Evolutionary conservation across 331 rosid genomes (phyloP), one percentile per base, ranked within the genome.

Genomic region (Telfairia occidentalis): DNA sequence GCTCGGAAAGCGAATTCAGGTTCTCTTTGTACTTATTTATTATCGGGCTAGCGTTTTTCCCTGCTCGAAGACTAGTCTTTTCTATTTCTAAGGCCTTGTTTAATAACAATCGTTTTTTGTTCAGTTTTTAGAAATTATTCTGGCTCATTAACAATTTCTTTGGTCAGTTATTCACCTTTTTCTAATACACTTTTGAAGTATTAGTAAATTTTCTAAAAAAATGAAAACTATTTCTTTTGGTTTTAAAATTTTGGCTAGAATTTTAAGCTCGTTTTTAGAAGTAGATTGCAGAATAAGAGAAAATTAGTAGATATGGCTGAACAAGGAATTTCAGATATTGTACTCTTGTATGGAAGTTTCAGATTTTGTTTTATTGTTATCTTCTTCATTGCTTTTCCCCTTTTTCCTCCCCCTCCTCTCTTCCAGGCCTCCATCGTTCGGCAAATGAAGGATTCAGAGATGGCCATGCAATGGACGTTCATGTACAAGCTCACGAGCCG

Each of bases 1-100:
- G 89, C 90, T 94, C 7, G 98, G 98, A 81, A 91, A 90, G 82
- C 93, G 85, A 52, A 90, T 94, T 78, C 97, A 89, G 97, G 97
- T 91, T 73, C 45, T 40, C 18, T 65, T 5, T 65, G n/a, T 50
- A n/a, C n/a, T n/a, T 40, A 3, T 40, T 40, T 66, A 64, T 37
- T 64, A 64, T 19, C 37, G 49, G 1, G 28, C 29, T 61, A 30
- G 0, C 34, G 70, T 55, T 55, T 21, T 28, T 63, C 6, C 71
- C 46, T 9, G 35, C 53, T 21, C 7, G 34, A 66, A 38, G 52
- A 40, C 52, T 65, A 37, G 26, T 65, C 50, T 23, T 66, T 23
- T 66, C 73, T 40, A 66, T 66, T 65, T 34, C 16, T 37, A 12
- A 18, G 9, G 5, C 70, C 21, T 34, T 21, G 8, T 60, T 32